These are phyloP conservation scores for Kandelia obovata DNA, from an alignment of 345 rosid genomes.

Conservation along the genomic window DNA sequence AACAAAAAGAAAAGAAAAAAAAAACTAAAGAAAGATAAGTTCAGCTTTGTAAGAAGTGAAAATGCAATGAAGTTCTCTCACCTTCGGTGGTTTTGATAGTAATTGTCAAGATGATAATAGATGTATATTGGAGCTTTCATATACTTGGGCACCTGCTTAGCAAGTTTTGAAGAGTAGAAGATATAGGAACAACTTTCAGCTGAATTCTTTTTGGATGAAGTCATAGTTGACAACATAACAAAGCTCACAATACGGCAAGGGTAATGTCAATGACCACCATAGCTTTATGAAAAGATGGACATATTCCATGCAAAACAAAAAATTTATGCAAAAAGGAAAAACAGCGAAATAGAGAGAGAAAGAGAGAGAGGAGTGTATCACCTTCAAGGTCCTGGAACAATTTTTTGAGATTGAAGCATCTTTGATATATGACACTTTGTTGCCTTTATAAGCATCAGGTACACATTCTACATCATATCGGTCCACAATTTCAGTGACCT, in stretches of 20 bases:
- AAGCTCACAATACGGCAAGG: neutral
- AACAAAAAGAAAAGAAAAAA: neutral
- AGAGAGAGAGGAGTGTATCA: conserved; percentile 13
- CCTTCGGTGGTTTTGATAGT: conserved; percentile 84
- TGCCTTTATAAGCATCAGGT: conserved; percentile 49
- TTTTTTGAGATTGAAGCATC: conserved; percentile 57
- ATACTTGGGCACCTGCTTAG: conserved; percentile 54
- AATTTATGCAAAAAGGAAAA: neutral
- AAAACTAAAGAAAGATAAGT: neutral
- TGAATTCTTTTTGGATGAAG: neutral
- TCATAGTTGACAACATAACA: neutral
- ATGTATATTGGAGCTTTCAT: conserved; percentile 85
- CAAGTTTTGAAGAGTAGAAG: conserved; percentile 2
- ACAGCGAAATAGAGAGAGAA: neutral
- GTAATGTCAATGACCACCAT: neutral
- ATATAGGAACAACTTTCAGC: neutral
- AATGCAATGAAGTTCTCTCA: conserved; percentile 24
- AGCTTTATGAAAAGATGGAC: no score
- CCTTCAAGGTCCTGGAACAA: conserved; percentile 62
- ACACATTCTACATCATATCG: conserved; percentile 70
- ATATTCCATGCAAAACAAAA: no score
- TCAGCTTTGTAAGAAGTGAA: conserved; percentile 7
- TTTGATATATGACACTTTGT: conserved; percentile 54
- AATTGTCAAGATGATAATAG: conserved; percentile 85
- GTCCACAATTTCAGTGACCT: conserved; percentile 71